Evolutionary conservation across 257 asterid species (phyloP).

Genomic region (Handroanthus guayacan): DNA sequence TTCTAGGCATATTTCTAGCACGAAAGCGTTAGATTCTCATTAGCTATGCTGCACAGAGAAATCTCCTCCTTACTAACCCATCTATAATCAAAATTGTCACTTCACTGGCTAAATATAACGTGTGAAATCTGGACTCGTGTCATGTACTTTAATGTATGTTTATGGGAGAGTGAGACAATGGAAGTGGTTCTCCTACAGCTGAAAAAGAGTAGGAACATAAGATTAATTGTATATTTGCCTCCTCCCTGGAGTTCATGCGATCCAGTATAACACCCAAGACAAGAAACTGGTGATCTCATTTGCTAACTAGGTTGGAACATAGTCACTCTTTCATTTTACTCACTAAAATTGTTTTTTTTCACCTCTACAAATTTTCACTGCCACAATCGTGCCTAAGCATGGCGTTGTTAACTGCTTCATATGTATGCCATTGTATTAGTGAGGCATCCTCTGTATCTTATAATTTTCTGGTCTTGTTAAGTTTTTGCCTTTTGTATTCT

Average conservation of each 20-base stretch:
- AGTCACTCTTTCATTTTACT: neutral
- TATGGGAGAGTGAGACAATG: slow-evolving; percentile 9
- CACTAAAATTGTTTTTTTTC: neutral
- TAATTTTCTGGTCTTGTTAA: neutral
- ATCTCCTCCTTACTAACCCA: neutral
- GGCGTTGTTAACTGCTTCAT: neutral
- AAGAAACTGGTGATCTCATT: neutral
- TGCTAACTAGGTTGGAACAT: slow-evolving; percentile 4
- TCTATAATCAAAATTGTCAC: neutral
- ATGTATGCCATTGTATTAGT: neutral
- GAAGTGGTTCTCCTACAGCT: neutral
- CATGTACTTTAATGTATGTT: slow-evolving; percentile 9
- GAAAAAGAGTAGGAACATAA: slow-evolving; percentile 6
- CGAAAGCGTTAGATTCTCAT: neutral
- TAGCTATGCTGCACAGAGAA: neutral
- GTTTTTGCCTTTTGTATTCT: neutral
- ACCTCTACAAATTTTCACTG: neutral
- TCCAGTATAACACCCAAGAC: slow-evolving; percentile 1
- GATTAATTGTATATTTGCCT: neutral
- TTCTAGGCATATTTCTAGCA: slow-evolving; percentile 8
- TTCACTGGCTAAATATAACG: neutral
- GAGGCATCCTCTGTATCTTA: neutral
- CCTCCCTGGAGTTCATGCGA: neutral
- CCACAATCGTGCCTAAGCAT: neutral
- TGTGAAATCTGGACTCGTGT: neutral